Base-by-base conservation (phyloP, 2,329 filamentous ascomycete species). In the Botrytis byssoidea region DNA sequence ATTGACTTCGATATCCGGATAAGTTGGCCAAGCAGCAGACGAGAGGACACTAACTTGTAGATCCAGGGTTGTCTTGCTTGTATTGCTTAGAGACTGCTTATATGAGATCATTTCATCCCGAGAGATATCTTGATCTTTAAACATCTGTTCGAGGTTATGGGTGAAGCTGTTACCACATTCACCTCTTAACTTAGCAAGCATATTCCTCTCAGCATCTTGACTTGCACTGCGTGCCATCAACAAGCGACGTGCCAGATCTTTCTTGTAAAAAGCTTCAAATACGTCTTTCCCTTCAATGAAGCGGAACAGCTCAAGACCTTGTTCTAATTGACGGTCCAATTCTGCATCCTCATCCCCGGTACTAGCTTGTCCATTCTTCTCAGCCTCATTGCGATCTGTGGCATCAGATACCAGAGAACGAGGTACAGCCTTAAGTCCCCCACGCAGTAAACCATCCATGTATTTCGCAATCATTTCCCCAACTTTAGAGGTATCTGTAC, bases 401-500 rank as follows among this genome's bases (percentile, higher is more conserved):
- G 82, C 82, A 77, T 92, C 89, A 0, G 90, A 89, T 1, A 90
- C 85, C 14, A 95, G 85, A 35, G 89, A 88, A 63, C 90, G 87
- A 1, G 93, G 93, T 14, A 97, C 88, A 0, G 92, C 91, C 82
- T 97, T 98, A 65, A 95, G 87, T 1, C 96, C 97, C 68, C 94
- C 94, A 72, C 94, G 91, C 46, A 99, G 87, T 32, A 99, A 86
- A 84, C 92, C 87, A 82, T 99, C 96, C 75, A 99, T 92, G 79
- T 98, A 95, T 83, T 98, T 98, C 44, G 96, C 97, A 78, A 98
- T 97, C 95, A 98, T 97, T 84, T 99, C 96, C 68, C 95, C 96
- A 22, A 97, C 94, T 85, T 97, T 98, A 29, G 94, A 94, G 73
- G 95, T 97, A 73, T 94, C 92, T 0, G 93, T 93, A 70, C 90